Evolutionary conservation across 768 basidiomycete genomes (phyloP).

Genomic region (Sutorius australiensis): DNA sequence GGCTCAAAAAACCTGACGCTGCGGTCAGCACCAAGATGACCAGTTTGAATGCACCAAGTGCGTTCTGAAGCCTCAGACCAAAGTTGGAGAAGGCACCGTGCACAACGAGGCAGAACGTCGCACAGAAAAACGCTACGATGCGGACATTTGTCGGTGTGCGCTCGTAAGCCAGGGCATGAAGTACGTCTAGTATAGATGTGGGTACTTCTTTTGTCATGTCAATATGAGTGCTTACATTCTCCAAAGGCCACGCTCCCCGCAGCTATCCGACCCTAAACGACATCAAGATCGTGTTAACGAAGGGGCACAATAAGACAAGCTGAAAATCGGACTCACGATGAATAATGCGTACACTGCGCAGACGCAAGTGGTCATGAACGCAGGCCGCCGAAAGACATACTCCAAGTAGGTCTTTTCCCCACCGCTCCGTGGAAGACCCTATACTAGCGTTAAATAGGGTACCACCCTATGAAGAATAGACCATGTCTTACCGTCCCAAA

Average conservation of each 20-base stretch:
- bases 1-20: conserved; percentile 49
- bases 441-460: not conserved
- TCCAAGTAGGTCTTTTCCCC: conserved; percentile 78
- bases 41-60: conserved; percentile 61
- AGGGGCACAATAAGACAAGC: not conserved
- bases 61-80: conserved; percentile 63
- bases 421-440: conserved; percentile 69
- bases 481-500: conserved; percentile 55
- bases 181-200: conserved; percentile 43
- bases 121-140: conserved; percentile 49
- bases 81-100: conserved; percentile 52
- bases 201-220: not conserved
- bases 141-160: conserved; percentile 48
- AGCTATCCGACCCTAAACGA: conserved; percentile 49
- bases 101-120: conserved; percentile 52
- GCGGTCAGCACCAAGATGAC: conserved; percentile 49
- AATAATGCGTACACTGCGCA: conserved; percentile 57
- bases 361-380: conserved; percentile 56
- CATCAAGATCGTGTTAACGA: not conserved
- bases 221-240: conserved; percentile 50
- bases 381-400: conserved; percentile 61
- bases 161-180: conserved; percentile 49
- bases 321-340: conserved; percentile 38
- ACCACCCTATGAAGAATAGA: not conserved
- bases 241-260: conserved; percentile 65